These are phyloP conservation scores for Tolypocladium endophyticum DNA, from an alignment of 2,329 filamentous ascomycete species.

Conservation along the genomic window DNA sequence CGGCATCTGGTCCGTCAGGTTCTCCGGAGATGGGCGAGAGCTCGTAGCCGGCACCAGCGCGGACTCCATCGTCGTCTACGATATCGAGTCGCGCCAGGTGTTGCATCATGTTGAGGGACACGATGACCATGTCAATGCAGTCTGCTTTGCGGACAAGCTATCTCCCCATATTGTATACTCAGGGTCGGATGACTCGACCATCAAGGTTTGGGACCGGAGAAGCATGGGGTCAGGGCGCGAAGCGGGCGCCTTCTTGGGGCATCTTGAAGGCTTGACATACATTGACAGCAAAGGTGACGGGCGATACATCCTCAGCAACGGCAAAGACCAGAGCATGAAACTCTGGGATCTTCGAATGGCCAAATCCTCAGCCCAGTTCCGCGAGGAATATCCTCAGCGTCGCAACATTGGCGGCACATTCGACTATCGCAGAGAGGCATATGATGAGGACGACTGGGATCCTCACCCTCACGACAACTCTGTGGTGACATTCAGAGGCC, in stretches of 20 bases:
- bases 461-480: conserved; percentile 73
- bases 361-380: conserved; percentile 60
- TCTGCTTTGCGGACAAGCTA: conserved; percentile 82
- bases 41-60: conserved; percentile 81
- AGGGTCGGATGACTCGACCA: conserved; percentile 84
- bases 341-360: conserved; percentile 91
- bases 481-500: conserved; percentile 85
- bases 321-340: conserved; percentile 95
- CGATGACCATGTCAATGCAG: conserved; percentile 84
- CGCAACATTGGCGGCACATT: conserved; percentile 48
- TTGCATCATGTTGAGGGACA: conserved; percentile 72
- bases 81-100: conserved; percentile 70
- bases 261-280: conserved; percentile 57
- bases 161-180: conserved; percentile 94
- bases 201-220: conserved; percentile 94
- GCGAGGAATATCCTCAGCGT: conserved; percentile 41
- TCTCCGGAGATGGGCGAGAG: conserved; percentile 83
- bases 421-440: conserved; percentile 63
- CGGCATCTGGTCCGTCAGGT: conserved; percentile 81
- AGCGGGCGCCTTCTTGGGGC: conserved; percentile 55
- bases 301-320: conserved; percentile 82
- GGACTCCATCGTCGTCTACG: conserved; percentile 76
- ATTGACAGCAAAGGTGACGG: conserved; percentile 62
- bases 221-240: conserved; percentile 77
- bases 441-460: conserved; percentile 52